Percentiles rank a stretch among this genome's conserved stretches.
These are phyloP conservation scores for Pilaira anomala DNA, from an alignment of 192 early-diverging fungal genomes.

Conservation along the genomic window DNA sequence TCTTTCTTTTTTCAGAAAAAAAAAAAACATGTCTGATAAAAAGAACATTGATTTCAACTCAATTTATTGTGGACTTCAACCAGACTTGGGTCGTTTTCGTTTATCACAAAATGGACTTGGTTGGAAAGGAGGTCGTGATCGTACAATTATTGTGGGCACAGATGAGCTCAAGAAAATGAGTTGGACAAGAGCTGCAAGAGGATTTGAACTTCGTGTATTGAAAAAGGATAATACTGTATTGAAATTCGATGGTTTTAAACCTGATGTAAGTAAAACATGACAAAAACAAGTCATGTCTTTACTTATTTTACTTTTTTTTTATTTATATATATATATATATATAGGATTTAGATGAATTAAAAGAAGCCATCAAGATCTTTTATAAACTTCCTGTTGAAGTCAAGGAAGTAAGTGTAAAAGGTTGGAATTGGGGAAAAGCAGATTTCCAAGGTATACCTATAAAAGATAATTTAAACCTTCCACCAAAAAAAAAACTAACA, in stretches of 20 bases:
- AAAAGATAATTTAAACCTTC: too few relatives aligned
- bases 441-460: constrained; percentile 63
- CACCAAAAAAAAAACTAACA: background rate
- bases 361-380: constrained; percentile 61
- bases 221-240: constrained; percentile 68
- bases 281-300: background rate
- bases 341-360: constrained; percentile 83
- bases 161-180: constrained; percentile 70
- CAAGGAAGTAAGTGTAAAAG: constrained; percentile 83
- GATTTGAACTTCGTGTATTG: constrained; percentile 77
- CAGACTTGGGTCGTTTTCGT: constrained; percentile 45
- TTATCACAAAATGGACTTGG: constrained; percentile 63
- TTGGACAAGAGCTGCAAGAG: constrained; percentile 83
- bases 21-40: constrained; percentile 37
- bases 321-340: background rate
- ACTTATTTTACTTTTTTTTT: background rate
- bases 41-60: constrained; percentile 49
- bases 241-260: constrained; percentile 89
- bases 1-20: too few relatives aligned
- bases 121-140: constrained; percentile 63
- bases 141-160: constrained; percentile 53
- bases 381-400: constrained; percentile 76
- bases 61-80: constrained; percentile 49
- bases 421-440: constrained; percentile 96
- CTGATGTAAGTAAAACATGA: constrained; percentile 54